Conservation (phyloP, 1,284 basidiomycete genomes). For the Psilocybe mexicana region DNA sequence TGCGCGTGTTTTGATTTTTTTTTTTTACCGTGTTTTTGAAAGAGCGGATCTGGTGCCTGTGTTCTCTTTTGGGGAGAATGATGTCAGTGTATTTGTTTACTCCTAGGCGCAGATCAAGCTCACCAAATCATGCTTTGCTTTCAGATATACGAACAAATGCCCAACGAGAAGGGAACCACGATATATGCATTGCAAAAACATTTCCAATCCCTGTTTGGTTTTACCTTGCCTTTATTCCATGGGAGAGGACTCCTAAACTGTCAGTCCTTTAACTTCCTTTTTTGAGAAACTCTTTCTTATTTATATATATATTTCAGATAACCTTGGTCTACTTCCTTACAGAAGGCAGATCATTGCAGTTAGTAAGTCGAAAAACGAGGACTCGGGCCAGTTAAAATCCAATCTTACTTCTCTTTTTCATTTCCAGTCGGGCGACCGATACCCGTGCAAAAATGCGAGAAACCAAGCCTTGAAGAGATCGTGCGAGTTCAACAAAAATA, state of each 20-base stretch:
- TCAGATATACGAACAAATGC: slow-evolving; percentile 94
- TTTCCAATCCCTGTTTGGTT: slow-evolving; percentile 92
- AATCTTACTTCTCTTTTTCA: not conserved
- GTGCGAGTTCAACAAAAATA: slow-evolving; percentile 83
- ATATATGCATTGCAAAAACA: slow-evolving; percentile 85
- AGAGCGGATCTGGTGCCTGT: slow-evolving; percentile 93
- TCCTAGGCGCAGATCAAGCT: not conserved
- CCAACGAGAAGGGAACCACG: slow-evolving; percentile 91
- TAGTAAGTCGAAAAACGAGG: slow-evolving; percentile 54
- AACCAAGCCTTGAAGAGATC: slow-evolving; percentile 82
- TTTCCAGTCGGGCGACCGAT: slow-evolving; percentile 84
- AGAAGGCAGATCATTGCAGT: slow-evolving; percentile 94
- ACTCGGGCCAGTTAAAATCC: not conserved
- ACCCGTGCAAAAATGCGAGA: slow-evolving; percentile 72
- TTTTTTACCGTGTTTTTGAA: not conserved
- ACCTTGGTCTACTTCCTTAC: slow-evolving; percentile 90
- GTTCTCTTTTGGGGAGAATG: slow-evolving; percentile 98
- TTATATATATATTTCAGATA: slow-evolving; percentile 53
- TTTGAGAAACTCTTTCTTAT: not conserved
- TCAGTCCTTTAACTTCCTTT: slow-evolving; percentile 37
- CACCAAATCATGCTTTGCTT: not conserved
- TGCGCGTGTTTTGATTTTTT: not conserved
- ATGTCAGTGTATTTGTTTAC: slow-evolving; percentile 54
- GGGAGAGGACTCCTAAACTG: slow-evolving; percentile 91
- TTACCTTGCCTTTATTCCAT: slow-evolving; percentile 95